These are phyloP conservation scores for Botryotinia narcissicola DNA, from an alignment of 2,329 filamentous ascomycete genomes.

Conservation along the genomic window DNA sequence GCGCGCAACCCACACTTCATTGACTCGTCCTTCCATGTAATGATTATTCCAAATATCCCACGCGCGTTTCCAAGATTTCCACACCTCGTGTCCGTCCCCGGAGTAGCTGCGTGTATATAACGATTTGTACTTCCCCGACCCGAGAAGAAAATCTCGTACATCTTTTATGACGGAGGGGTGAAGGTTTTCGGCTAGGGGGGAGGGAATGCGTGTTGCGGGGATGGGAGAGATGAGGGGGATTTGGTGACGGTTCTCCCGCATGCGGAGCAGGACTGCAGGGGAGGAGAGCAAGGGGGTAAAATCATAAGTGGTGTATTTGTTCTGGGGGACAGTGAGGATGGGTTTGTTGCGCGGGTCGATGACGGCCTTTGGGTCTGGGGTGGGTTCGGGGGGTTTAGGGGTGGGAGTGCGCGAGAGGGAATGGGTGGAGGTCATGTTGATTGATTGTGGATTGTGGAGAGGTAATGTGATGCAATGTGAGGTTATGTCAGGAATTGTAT, in stretches of 20 bases:
- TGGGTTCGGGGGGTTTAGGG: neutral
- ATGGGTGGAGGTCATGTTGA: no score
- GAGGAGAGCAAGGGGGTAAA: constrained; percentile 27
- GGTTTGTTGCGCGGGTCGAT: neutral
- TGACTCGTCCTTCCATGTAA: constrained; percentile 34
- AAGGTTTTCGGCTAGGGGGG: constrained; percentile 29
- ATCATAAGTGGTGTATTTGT: constrained; percentile 21
- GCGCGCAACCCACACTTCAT: constrained; percentile 27
- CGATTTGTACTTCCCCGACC: neutral
- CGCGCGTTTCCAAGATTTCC: constrained; percentile 36
- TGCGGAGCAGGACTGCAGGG: constrained; percentile 20
- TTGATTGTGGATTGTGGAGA: neutral
- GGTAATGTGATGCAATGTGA: neutral
- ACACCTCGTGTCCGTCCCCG: constrained; percentile 30
- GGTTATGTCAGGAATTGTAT: neutral
- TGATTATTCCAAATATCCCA: constrained; percentile 38
- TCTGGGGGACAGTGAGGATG: neutral
- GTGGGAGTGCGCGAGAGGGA: neutral
- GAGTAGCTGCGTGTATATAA: neutral
- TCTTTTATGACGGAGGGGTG: constrained; percentile 24
- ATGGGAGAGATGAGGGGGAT: constrained; percentile 27
- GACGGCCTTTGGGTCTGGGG: neutral
- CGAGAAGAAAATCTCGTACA: constrained; percentile 17
- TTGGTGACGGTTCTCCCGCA: neutral
- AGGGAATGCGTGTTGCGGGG: constrained; percentile 25